Base-by-base conservation (phyloP, 768 basidiomycete genomes). In the Tephrocybe sp. region DNA sequence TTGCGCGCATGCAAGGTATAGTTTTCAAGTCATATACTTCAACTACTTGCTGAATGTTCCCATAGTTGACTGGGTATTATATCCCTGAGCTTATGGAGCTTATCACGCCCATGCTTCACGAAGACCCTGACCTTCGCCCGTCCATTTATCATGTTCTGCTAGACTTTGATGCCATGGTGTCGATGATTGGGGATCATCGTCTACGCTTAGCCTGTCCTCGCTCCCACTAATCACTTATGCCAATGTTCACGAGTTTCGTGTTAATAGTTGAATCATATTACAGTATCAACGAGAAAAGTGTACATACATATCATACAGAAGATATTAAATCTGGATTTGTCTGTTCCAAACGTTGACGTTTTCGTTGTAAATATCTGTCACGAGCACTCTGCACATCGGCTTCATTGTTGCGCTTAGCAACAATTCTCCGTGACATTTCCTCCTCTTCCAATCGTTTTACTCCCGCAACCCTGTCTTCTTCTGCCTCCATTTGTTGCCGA, bases 401-500 rank as follows among this genome's bases (percentile, higher is more conserved):
- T 33, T 89, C 85, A 22, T 78, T 84, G 63, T 95, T 96, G 53
- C 92, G 78, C 64, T 84, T 88, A 46, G 80, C 73, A 20, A 91
- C 78, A 32, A 79, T 74, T 52, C 86, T 77, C 62, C 83, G 83
- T 33, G 77, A 73, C n/a, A 78, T 81, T 60, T 85, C 83, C 45
- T 82, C 73, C 47, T 87, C 86, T 33, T 77, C 75, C 54, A 72
- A 72, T 58, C 79, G 78, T 62, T 71, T 82, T 63, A 84, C 83
- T 52, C 71, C 64, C 52, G 73, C 71, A 35, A 81, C 59, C 54
- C 86, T 80, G 54, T 79, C 77, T 46, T 78, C 72, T 63, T 96
- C 90, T 58, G 83, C 85, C 45, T 81, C 80, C 74, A 97, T 71
- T 68, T 98, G 94, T 46, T 75, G 71, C 54, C 80, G 80, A 20